Conservation (phyloP, 257 asterid genomes). For the Nicotiana noctiflora region DNA sequence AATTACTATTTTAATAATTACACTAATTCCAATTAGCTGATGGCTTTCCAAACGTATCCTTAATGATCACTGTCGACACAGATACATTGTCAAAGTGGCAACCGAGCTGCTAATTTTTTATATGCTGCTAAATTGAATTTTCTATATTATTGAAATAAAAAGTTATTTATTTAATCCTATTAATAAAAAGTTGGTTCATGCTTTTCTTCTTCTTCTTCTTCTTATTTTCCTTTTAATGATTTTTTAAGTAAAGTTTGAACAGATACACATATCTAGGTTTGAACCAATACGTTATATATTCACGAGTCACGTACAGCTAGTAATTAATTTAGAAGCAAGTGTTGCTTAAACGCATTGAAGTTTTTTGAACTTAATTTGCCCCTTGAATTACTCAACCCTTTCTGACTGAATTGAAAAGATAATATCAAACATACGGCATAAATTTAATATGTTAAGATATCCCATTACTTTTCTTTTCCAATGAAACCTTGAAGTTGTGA, state of each 20-base stretch:
- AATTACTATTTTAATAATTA: no score
- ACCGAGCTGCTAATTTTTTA: no score
- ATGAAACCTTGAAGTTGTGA: no score
- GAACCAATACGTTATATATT: not conserved
- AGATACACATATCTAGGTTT: not conserved
- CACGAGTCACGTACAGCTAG: not conserved
- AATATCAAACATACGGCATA: not conserved
- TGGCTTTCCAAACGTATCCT: no score
- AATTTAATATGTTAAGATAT: no score
- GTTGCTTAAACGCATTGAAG: not conserved
- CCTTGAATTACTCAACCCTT: not conserved
- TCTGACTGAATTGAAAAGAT: not conserved
- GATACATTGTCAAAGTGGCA: not conserved
- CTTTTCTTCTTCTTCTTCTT: not conserved
- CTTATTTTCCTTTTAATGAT: no score
- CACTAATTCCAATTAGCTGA: no score
- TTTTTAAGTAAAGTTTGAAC: not conserved
- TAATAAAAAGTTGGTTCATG: not conserved
- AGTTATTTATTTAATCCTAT: no score
- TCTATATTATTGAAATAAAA: no score
- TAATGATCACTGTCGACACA: not conserved
- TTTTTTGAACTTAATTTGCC: not conserved
- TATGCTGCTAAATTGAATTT: no score
- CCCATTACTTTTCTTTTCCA: no score
- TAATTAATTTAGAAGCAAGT: not conserved